A percentile compares a stretch with the other conserved stretches of the same genome.
These are phyloP conservation scores for Coemansia sp. DNA, from an alignment of 192 early-diverging fungal genomes.

Conservation along the genomic window DNA sequence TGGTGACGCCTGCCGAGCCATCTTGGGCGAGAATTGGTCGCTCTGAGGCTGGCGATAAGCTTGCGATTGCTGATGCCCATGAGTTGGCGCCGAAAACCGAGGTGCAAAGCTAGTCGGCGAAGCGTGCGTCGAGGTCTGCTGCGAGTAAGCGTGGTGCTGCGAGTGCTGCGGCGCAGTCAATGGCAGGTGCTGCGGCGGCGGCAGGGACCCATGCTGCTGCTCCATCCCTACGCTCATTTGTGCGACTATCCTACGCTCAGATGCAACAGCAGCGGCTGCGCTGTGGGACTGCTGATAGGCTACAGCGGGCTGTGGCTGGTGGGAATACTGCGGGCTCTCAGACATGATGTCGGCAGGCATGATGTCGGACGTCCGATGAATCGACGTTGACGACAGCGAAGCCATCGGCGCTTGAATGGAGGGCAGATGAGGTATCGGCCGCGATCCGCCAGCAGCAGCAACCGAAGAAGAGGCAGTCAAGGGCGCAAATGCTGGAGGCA, in stretches of 20 bases:
- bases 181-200: background rate
- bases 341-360: background rate
- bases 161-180: background rate
- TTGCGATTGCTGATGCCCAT: slow-evolving; percentile 12
- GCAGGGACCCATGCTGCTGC: background rate
- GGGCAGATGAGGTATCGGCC: background rate
- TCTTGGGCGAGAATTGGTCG: background rate
- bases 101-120: background rate
- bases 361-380: background rate
- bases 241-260: background rate
- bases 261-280: background rate
- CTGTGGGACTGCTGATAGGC: slow-evolving; percentile 10
- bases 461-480: background rate
- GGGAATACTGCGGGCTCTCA: background rate
- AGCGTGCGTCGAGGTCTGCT: background rate
- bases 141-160: background rate
- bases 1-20: background rate
- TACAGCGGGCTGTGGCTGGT: slow-evolving; percentile 6
- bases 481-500: background rate
- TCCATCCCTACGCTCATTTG: background rate
- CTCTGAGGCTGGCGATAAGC: background rate
- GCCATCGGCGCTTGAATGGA: background rate
- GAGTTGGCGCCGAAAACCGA: background rate
- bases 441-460: background rate
- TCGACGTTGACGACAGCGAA: background rate